These are phyloP conservation scores for Nepenthes gracilis DNA, from an alignment of 148 eudicot genomes.

Conservation along the genomic window DNA sequence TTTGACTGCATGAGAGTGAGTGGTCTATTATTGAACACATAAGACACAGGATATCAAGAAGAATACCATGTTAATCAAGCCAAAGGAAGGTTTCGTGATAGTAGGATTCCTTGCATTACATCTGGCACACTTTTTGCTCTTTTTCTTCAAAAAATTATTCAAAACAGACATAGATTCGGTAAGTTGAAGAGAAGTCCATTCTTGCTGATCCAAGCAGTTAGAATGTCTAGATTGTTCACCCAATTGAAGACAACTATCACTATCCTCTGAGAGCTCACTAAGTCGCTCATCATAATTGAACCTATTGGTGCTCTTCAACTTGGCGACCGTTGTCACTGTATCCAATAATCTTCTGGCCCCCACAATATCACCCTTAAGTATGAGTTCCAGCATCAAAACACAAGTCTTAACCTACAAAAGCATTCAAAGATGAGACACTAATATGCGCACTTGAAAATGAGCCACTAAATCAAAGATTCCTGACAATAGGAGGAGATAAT, in stretches of 20 bases:
- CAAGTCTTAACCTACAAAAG: slow-evolving; percentile 45
- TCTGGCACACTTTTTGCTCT: slow-evolving; percentile 20
- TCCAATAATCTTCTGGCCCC: slow-evolving; percentile 53
- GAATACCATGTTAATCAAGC: slow-evolving; percentile 82
- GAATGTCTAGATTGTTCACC: slow-evolving; percentile 5
- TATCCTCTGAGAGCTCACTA: slow-evolving; percentile 22
- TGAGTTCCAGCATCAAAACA: slow-evolving; percentile 45
- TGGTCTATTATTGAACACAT: not conserved
- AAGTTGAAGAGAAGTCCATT: slow-evolving; percentile 70
- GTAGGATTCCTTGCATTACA: slow-evolving; percentile 45
- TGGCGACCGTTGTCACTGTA: not conserved
- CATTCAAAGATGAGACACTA: not conserved
- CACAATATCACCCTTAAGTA: slow-evolving; percentile 52
- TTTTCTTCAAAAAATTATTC: slow-evolving; percentile 38
- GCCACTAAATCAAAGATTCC: not conserved
- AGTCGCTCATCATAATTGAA: not conserved
- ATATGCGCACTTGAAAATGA: not conserved
- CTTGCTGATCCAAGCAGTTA: slow-evolving; percentile 16
- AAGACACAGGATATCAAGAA: slow-evolving; percentile 2
- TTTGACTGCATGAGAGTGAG: not conserved
- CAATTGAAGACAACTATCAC: slow-evolving; percentile 26
- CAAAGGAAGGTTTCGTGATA: slow-evolving; percentile 67
- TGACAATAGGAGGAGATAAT: not conserved
- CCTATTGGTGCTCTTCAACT: not conserved
- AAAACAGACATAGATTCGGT: slow-evolving; percentile 59